phyloP scores from a whole-genome alignment of 164 flowering plant species.

The Malania oleifera region DNA sequence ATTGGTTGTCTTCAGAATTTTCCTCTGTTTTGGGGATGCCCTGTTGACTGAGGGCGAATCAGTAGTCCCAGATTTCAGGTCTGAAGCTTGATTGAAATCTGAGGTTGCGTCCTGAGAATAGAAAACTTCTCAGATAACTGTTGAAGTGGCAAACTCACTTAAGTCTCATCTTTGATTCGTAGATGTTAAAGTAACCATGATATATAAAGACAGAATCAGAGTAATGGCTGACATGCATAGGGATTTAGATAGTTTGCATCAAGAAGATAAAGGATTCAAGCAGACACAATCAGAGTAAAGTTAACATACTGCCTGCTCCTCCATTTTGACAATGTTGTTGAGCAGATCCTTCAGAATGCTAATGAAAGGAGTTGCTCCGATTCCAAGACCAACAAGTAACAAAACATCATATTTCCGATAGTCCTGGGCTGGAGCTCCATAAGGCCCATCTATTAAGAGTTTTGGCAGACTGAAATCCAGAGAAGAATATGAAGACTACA shows the following conservation, averaged over 20 bases:
- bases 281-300: neutral
- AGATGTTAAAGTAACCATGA: neutral
- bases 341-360: conserved; percentile 90
- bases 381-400: conserved; percentile 86
- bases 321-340: conserved; percentile 77
- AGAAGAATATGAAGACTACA: conserved; percentile 5
- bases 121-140: neutral
- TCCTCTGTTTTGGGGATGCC: conserved; percentile 51
- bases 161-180: too few species aligned
- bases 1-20: conserved; percentile 74
- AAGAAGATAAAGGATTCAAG: neutral
- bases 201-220: neutral
- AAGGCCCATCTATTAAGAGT: conserved; percentile 90
- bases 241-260: too few species aligned
- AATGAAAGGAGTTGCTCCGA: conserved; percentile 97
- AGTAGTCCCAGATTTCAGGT: conserved; percentile 39
- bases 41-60: conserved; percentile 29
- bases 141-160: neutral
- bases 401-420: conserved; percentile 82
- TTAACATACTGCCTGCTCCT: conserved; percentile 63
- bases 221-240: too few species aligned
- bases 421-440: conserved; percentile 98
- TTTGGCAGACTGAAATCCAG: conserved; percentile 63
- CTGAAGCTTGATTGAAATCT: conserved; percentile 44
- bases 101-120: conserved; percentile 48